phyloP scores from a whole-genome alignment of 768 basidiomycete genomes.

The Megacollybia marginata region DNA sequence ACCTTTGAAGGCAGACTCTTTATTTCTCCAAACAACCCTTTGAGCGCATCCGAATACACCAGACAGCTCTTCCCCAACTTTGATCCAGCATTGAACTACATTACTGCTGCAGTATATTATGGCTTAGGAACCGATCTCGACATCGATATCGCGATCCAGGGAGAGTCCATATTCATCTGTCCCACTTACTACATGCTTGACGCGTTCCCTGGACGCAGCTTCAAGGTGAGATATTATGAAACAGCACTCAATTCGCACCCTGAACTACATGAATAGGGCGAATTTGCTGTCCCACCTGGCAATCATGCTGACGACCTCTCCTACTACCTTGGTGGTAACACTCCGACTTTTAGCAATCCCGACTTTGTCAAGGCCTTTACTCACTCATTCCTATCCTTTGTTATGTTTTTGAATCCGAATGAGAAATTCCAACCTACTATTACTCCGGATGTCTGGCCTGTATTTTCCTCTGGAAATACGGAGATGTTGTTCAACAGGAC shows the following conservation, averaged over 20 bases:
- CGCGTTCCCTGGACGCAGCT: constrained; percentile 46
- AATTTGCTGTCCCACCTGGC: constrained; percentile 19
- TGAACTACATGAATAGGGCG: too few species aligned
- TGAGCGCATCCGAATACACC: not conserved
- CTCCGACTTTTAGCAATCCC: constrained; percentile 10
- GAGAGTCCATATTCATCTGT: constrained; percentile 62
- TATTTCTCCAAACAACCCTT: not conserved
- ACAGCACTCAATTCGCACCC: too few species aligned
- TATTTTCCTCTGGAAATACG: constrained; percentile 1
- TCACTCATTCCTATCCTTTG: constrained; percentile 14
- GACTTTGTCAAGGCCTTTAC: constrained; percentile 15
- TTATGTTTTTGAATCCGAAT: constrained; percentile 10
- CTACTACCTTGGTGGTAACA: constrained; percentile 10
- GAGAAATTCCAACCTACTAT: constrained; percentile 10
- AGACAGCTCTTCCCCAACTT: constrained; percentile 50
- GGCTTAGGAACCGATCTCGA: constrained; percentile 17
- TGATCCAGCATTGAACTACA: constrained; percentile 26
- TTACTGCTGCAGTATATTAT: not conserved
- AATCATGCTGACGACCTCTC: constrained; percentile 8
- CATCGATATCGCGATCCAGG: constrained; percentile 31
- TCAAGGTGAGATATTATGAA: constrained; percentile 27
- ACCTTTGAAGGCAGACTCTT: not conserved
- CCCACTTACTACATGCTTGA: constrained; percentile 70
- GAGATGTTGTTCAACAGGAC: constrained; percentile 26
- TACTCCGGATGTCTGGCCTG: constrained; percentile 11